Base-by-base conservation (phyloP, 805 yeast genomes). In the Zygoascus bituminiphila region DNA sequence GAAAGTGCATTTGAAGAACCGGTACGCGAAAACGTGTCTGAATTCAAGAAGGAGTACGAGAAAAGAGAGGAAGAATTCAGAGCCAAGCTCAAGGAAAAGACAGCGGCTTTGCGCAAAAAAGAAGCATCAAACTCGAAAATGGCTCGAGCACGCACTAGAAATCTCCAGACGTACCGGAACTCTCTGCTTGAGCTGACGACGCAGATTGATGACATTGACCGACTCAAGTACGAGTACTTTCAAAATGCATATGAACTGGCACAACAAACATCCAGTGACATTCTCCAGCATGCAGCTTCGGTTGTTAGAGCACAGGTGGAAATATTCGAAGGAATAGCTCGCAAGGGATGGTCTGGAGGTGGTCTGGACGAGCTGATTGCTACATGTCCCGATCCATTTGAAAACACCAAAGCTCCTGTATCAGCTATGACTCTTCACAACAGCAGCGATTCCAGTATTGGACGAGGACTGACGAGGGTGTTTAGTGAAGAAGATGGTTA, bases 301-400 rank as follows among this genome's bases (percentile, higher is more conserved):
- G 70, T 84, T 4, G 81, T 86, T 1, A 69, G 87, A 44, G 89
- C 93, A 2, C 91, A 88, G 61, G 78, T 88, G 15, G 93, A 86
- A 57, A 78, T 87, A 17, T 79, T 78, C 56, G 95, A 85, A 58
- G 82, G 84, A 23, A 78, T 88, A 20, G 94, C 95, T 0, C 72
- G 79, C 49, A 88, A 88, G 60, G 93, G 94, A 4, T 82, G 88
- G 86, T 75, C 83, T 3, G 95, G 94, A 12, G 93, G 91, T 23
- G 95, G 95, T 0, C 66, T 88, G 29, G 95, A 87, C 59, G 81
- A 76, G 22, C 66, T 84, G 46, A 67, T 84, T 21, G 69, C 78
- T 1, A 69, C 74, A 29, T 79, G 85, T 35, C 82, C 84, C 1
- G 93, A 84, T 61, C 84, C 84, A 1, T 79, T 79, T 57, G 53